Evolutionary conservation across 257 asterid species (phyloP).

Genomic region (Salvia splendens): DNA sequence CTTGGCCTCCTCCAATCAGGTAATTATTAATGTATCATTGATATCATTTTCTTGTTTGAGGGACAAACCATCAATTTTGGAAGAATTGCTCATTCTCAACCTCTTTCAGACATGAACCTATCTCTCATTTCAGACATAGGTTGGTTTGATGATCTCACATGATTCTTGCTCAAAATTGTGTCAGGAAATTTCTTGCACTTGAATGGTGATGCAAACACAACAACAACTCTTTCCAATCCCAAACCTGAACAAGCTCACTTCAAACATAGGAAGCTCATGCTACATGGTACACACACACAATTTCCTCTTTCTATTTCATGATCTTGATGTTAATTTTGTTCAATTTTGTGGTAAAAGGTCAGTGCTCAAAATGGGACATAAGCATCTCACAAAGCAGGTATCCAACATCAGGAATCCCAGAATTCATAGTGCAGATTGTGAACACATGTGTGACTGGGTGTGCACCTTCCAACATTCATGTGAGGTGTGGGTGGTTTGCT

Average conservation of each 20-base stretch:
- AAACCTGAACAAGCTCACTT: constrained; percentile 35
- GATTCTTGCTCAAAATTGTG: neutral
- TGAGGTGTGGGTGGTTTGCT: constrained; percentile 72
- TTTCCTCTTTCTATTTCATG: neutral
- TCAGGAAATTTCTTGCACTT: constrained; percentile 38
- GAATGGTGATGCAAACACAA: constrained; percentile 35
- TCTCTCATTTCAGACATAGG: no score
- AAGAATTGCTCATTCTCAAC: no score
- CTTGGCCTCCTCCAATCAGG: constrained; percentile 37
- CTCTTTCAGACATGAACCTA: no score
- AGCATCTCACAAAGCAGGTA: constrained; percentile 62
- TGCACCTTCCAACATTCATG: constrained; percentile 59
- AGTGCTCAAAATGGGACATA: constrained; percentile 54
- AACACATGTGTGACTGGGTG: constrained; percentile 57
- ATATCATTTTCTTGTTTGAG: no score
- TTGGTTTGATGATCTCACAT: neutral
- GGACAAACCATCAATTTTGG: no score
- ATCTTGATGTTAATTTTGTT: neutral
- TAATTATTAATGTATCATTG: neutral
- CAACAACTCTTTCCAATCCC: constrained; percentile 12
- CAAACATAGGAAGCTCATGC: constrained; percentile 48
- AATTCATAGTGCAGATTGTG: constrained; percentile 59
- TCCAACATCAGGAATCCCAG: constrained; percentile 60
- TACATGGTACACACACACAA: constrained; percentile 38
- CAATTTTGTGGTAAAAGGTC: constrained; percentile 24